Evolutionary conservation across 176 grass and related monocot genomes (phyloP).

Genomic region (Oryza coarctata): DNA sequence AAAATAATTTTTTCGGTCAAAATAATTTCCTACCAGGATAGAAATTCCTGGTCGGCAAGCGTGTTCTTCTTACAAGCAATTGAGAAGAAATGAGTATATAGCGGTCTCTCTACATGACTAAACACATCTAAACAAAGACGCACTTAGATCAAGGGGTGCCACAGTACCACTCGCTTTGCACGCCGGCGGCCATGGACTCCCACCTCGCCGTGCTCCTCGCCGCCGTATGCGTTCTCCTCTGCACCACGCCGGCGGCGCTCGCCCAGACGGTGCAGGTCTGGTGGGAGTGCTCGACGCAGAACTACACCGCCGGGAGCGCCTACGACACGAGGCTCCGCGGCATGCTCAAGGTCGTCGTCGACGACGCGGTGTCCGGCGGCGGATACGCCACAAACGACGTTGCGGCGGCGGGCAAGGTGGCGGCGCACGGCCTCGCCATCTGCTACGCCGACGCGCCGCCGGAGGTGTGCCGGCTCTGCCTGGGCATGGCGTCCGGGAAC

Average conservation of each 20-base stretch:
- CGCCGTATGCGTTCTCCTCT: not conserved
- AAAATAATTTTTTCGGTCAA: no score
- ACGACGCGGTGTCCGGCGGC: not conserved
- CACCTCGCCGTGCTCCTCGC: not conserved
- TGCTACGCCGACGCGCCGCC: constrained; percentile 29
- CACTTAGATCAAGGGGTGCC: no score
- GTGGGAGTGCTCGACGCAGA: not conserved
- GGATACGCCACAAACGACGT: not conserved
- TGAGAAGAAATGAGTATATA: no score
- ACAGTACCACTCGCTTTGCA: no score
- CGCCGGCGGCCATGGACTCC: not conserved
- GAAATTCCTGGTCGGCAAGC: no score
- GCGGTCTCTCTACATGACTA: no score
- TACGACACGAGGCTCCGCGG: constrained; percentile 17
- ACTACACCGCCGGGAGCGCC: constrained; percentile 9
- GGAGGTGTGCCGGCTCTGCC: constrained; percentile 28
- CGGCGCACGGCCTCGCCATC: constrained; percentile 25
- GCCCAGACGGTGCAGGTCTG: constrained; percentile 25
- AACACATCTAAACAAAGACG: no score
- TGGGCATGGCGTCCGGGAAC: constrained; percentile 38
- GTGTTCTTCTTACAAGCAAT: no score
- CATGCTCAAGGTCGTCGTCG: not conserved
- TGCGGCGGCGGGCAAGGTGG: not conserved
- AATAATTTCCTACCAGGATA: no score
- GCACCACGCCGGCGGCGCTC: not conserved